These are phyloP conservation scores for Aspergillus carlsbadensis DNA, from an alignment of 495 filamentous ascomycete species.

Conservation along the genomic window DNA sequence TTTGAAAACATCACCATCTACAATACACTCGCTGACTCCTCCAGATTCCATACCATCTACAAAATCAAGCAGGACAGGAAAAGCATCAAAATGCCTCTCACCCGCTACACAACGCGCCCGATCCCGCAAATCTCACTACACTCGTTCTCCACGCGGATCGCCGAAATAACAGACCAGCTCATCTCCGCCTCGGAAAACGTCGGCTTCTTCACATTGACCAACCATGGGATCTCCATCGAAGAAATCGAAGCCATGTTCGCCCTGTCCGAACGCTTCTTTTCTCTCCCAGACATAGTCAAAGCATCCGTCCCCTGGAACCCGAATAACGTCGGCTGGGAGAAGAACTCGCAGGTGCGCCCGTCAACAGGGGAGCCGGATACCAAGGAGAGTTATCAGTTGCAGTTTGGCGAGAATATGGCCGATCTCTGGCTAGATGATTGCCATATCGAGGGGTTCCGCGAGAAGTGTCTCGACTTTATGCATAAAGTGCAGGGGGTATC, in stretches of 20 bases:
- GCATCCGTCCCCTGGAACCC: slow-evolving; percentile 51
- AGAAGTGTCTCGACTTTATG: slow-evolving; percentile 52
- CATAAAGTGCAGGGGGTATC: slow-evolving; percentile 48
- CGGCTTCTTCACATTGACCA: slow-evolving; percentile 60
- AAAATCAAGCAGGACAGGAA: background rate
- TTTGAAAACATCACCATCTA: no score
- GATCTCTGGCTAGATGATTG: slow-evolving; percentile 51
- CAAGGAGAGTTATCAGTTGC: slow-evolving; percentile 64
- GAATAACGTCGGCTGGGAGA: slow-evolving; percentile 65
- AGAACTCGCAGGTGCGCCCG: slow-evolving; percentile 58
- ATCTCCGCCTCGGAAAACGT: slow-evolving; percentile 57
- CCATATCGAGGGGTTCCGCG: slow-evolving; percentile 49
- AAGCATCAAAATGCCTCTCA: slow-evolving; percentile 23
- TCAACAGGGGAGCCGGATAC: slow-evolving; percentile 59
- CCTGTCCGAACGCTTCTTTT: slow-evolving; percentile 54
- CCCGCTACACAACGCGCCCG: slow-evolving; percentile 43
- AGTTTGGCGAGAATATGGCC: slow-evolving; percentile 54
- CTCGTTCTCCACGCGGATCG: slow-evolving; percentile 53
- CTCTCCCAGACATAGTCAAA: slow-evolving; percentile 52
- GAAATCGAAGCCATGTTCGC: slow-evolving; percentile 56
- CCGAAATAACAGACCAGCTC: slow-evolving; percentile 54
- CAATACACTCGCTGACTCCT: no score
- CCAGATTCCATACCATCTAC: no score
- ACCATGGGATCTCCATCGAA: slow-evolving; percentile 52
- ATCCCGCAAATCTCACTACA: slow-evolving; percentile 60